These are phyloP conservation scores for Russula sp. DNA, from an alignment of 768 basidiomycete species.

Conservation along the genomic window DNA sequence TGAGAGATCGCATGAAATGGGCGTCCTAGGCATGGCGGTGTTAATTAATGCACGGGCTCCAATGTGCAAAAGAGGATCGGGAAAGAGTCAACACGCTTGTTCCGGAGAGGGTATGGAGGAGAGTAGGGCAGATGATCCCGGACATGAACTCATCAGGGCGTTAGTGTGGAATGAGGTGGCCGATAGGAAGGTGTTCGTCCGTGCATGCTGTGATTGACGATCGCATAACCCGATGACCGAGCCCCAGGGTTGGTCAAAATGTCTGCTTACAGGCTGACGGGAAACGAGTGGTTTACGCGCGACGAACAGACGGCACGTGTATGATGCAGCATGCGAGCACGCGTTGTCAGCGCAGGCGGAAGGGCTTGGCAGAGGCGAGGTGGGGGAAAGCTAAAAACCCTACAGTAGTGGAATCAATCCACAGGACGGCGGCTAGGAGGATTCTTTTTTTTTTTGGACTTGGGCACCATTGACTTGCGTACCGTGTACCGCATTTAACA, in stretches of 20 bases:
- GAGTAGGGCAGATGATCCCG: not conserved
- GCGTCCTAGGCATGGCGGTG: constrained; percentile 1
- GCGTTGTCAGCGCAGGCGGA: not conserved
- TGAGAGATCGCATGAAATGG: constrained; percentile 2
- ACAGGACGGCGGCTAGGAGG: not conserved
- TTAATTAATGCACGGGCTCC: not conserved
- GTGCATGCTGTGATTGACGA: not conserved
- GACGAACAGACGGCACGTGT: constrained; percentile 1
- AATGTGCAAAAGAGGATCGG: not conserved
- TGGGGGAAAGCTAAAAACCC: not conserved
- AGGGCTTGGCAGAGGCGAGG: not conserved
- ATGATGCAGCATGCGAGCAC: not conserved
- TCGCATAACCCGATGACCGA: not conserved
- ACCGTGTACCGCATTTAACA: not conserved
- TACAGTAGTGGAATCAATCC: not conserved
- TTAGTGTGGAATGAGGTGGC: constrained; percentile 2
- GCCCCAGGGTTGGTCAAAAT: not conserved
- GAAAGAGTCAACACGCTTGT: not conserved
- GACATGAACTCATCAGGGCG: constrained; percentile 20
- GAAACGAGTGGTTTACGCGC: not conserved
- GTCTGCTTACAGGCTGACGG: not conserved
- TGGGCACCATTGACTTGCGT: not conserved
- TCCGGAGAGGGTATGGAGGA: not conserved
- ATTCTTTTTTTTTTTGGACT: no score
- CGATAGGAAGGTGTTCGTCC: not conserved